phyloP scores from a whole-genome alignment of 1,284 basidiomycete species.

The Vanrija sp. region DNA sequence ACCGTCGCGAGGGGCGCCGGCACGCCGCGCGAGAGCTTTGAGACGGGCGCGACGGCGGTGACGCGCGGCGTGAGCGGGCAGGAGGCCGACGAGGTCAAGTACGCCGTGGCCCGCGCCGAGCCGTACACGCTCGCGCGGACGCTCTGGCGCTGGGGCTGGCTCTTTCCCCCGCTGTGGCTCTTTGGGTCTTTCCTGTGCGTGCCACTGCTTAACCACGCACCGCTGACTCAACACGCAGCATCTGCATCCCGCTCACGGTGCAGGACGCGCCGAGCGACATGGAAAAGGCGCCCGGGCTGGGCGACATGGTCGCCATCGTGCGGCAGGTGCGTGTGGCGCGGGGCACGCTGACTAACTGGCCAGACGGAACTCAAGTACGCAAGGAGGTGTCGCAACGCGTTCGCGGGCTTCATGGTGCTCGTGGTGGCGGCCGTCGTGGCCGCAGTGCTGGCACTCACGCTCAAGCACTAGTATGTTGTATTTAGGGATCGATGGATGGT shows the following conservation, averaged over 20 bases:
- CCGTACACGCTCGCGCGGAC: constrained; percentile 37
- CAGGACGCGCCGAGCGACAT: constrained; percentile 10
- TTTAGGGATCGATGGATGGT: too few relatives aligned
- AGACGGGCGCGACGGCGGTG: too few relatives aligned
- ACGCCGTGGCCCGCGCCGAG: constrained; percentile 14
- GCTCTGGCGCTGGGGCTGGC: constrained; percentile 42
- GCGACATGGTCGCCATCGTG: constrained; percentile 40
- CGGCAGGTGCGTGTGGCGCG: constrained; percentile 25
- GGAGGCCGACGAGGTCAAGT: too few relatives aligned
- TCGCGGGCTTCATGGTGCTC: constrained; percentile 3
- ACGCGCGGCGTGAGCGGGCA: too few relatives aligned
- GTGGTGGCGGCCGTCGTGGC: neutral
- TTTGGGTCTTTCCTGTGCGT: constrained; percentile 41
- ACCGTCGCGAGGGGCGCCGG: too few relatives aligned
- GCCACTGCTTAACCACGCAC: neutral
- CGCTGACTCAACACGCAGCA: constrained; percentile 17
- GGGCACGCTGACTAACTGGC: neutral
- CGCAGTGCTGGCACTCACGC: neutral
- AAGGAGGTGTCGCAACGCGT: constrained; percentile 29
- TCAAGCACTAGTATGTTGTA: neutral
- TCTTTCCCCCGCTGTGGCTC: constrained; percentile 40
- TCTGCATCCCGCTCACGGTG: constrained; percentile 31
- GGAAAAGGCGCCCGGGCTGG: neutral
- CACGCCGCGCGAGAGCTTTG: too few relatives aligned
- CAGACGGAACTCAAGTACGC: constrained; percentile 46